These are phyloP conservation scores for Linnemannia elongata DNA, from an alignment of 192 early-diverging fungal genomes.

Conservation along the genomic window DNA sequence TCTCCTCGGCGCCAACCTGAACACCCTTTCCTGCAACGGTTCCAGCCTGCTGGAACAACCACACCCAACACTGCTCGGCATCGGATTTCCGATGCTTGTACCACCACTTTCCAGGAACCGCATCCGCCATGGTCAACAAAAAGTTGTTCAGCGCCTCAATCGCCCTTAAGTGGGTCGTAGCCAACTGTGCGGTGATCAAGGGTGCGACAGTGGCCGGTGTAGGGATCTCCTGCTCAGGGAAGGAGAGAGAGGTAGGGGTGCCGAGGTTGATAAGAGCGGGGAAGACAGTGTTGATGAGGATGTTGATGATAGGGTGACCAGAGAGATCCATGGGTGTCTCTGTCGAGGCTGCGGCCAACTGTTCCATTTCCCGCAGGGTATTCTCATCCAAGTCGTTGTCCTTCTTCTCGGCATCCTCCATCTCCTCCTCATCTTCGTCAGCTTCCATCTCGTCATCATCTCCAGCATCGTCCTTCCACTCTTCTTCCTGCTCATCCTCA, in stretches of 20 bases:
- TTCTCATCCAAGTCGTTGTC: conserved; percentile 61
- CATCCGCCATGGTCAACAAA: conserved; percentile 78
- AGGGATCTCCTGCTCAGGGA: conserved; percentile 56
- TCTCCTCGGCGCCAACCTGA: conserved; percentile 61
- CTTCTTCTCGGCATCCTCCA: conserved; percentile 50
- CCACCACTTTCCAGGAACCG: conserved; percentile 71
- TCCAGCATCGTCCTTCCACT: conserved; percentile 35
- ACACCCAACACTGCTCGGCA: conserved; percentile 67
- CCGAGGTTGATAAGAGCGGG: conserved; percentile 63
- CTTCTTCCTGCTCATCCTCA: conserved; percentile 30
- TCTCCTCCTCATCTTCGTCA: conserved; percentile 59
- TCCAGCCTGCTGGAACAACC: conserved; percentile 71
- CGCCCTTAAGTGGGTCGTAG: conserved; percentile 73
- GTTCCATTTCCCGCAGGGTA: conserved; percentile 58
- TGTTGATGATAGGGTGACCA: conserved; percentile 59
- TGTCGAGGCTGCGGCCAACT: conserved; percentile 56
- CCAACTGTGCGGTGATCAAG: conserved; percentile 64
- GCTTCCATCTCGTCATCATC: conserved; percentile 62
- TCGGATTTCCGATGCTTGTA: conserved; percentile 65
- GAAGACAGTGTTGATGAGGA: conserved; percentile 63
- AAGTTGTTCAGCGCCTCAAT: conserved; percentile 84
- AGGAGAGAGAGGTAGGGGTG: conserved; percentile 64
- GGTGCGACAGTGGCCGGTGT: conserved; percentile 48
- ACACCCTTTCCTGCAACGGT: conserved; percentile 64
- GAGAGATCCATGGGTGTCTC: conserved; percentile 58